phyloP scores from a whole-genome alignment of 495 filamentous ascomycete species.

The Penicillium angulare region DNA sequence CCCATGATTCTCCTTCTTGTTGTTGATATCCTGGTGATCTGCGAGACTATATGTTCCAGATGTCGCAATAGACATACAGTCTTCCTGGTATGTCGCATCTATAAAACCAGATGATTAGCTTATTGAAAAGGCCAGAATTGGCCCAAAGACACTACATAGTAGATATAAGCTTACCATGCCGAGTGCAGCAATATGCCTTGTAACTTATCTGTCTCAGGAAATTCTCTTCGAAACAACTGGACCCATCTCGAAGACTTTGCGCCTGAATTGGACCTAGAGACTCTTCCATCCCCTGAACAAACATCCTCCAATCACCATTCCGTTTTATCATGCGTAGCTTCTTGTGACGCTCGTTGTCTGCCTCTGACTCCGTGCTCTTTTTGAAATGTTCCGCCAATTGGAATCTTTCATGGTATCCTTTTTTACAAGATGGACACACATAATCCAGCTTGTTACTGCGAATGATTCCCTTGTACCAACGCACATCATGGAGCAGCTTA shows the following conservation, averaged over 20 bases:
- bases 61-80: too few species aligned
- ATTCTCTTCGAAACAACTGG: background rate
- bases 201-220: background rate
- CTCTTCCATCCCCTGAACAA: background rate
- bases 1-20: too few species aligned
- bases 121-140: too few species aligned
- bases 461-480: background rate
- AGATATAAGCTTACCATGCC: too few species aligned
- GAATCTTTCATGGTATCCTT: background rate
- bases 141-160: too few species aligned
- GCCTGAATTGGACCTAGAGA: background rate
- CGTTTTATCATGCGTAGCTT: background rate
- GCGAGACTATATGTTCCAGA: too few species aligned
- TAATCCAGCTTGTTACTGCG: background rate
- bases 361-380: background rate
- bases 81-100: too few species aligned
- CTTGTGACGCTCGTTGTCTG: background rate
- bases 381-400: background rate
- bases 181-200: background rate
- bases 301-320: background rate
- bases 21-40: too few species aligned
- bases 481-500: background rate
- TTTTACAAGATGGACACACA: background rate
- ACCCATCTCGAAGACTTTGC: background rate
- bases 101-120: too few species aligned